phyloP scores from a whole-genome alignment of 345 rosid species.

The Pistacia atlantica region DNA sequence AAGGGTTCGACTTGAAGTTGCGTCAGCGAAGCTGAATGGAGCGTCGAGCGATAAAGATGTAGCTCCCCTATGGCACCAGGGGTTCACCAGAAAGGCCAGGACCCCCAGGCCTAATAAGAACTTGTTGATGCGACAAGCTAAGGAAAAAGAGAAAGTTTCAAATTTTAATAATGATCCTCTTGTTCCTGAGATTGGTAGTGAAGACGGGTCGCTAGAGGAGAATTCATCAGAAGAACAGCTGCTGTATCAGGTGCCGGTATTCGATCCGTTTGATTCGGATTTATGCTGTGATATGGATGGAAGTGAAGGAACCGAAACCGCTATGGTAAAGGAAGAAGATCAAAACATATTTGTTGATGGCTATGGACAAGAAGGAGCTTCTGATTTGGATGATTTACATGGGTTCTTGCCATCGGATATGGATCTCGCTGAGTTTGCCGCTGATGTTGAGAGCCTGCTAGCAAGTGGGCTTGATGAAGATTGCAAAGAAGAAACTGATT shows the following conservation, averaged over 20 bases:
- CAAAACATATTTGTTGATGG: slow-evolving; percentile 20
- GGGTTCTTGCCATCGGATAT: slow-evolving; percentile 45
- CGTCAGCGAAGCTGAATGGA: slow-evolving; percentile 22
- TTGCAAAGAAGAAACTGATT: slow-evolving; percentile 19
- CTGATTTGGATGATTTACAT: slow-evolving; percentile 31
- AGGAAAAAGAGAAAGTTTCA: slow-evolving; percentile 11
- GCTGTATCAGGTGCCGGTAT: slow-evolving; percentile 50
- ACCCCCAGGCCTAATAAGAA: slow-evolving; percentile 44
- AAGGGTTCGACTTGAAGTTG: slow-evolving; percentile 47
- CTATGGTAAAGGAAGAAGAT: slow-evolving; percentile 17
- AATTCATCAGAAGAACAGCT: slow-evolving; percentile 34
- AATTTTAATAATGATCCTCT: slow-evolving; percentile 31
- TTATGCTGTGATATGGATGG: slow-evolving; percentile 16
- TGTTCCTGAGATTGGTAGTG: slow-evolving; percentile 54
- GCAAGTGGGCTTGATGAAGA: slow-evolving; percentile 30
- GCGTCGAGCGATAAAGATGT: background rate
- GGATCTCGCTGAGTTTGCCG: slow-evolving; percentile 51
- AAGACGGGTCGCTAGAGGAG: slow-evolving; percentile 38
- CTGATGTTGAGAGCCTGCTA: slow-evolving; percentile 53
- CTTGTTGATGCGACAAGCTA: background rate
- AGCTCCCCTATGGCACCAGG: slow-evolving; percentile 53
- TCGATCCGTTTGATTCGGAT: slow-evolving; percentile 39
- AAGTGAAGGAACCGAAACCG: slow-evolving; percentile 15
- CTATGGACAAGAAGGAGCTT: slow-evolving; percentile 19
- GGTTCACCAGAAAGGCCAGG: slow-evolving; percentile 55